Evolutionary conservation across 1,284 basidiomycete species (phyloP).

Genomic region (Lentinula novae-zelandiae): DNA sequence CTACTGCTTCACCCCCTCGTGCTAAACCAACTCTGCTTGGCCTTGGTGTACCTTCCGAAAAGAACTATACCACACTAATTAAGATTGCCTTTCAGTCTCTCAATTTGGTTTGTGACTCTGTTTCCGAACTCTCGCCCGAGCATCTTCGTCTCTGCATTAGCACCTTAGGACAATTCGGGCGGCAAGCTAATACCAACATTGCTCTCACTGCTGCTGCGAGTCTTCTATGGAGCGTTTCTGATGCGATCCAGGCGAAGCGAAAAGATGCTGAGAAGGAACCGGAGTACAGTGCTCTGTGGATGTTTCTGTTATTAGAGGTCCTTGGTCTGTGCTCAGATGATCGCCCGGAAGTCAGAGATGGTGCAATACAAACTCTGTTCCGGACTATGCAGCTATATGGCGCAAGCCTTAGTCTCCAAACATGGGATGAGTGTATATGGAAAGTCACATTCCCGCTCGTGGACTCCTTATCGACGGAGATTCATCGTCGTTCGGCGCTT

Average conservation of each 20-base stretch:
- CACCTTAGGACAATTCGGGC: slow-evolving; percentile 87
- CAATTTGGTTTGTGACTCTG: slow-evolving; percentile 91
- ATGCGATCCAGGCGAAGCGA: slow-evolving; percentile 80
- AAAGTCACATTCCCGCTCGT: slow-evolving; percentile 88
- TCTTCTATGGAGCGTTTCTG: slow-evolving; percentile 90
- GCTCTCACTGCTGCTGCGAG: slow-evolving; percentile 89
- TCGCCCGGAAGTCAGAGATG: slow-evolving; percentile 85
- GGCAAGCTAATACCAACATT: slow-evolving; percentile 90
- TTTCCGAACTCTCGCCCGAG: slow-evolving; percentile 75
- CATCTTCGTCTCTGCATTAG: slow-evolving; percentile 86
- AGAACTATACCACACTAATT: slow-evolving; percentile 62
- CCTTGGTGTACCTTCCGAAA: slow-evolving; percentile 55
- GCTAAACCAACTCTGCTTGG: slow-evolving; percentile 48
- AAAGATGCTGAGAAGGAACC: slow-evolving; percentile 64
- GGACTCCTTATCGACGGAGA: slow-evolving; percentile 63
- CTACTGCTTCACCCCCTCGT: slow-evolving; percentile 33
- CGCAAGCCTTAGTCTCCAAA: slow-evolving; percentile 68
- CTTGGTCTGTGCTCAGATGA: slow-evolving; percentile 79
- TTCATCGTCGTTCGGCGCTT: slow-evolving; percentile 33
- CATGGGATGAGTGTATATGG: slow-evolving; percentile 89
- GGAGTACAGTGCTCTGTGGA: slow-evolving; percentile 84
- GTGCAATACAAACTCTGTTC: slow-evolving; percentile 94
- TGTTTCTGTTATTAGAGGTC: slow-evolving; percentile 84
- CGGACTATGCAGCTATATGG: slow-evolving; percentile 93
- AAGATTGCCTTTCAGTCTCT: slow-evolving; percentile 93